Evolutionary conservation across 768 basidiomycete genomes (phyloP), one percentile per base, ranked within the genome.

Genomic region (Suillus spraguei): DNA sequence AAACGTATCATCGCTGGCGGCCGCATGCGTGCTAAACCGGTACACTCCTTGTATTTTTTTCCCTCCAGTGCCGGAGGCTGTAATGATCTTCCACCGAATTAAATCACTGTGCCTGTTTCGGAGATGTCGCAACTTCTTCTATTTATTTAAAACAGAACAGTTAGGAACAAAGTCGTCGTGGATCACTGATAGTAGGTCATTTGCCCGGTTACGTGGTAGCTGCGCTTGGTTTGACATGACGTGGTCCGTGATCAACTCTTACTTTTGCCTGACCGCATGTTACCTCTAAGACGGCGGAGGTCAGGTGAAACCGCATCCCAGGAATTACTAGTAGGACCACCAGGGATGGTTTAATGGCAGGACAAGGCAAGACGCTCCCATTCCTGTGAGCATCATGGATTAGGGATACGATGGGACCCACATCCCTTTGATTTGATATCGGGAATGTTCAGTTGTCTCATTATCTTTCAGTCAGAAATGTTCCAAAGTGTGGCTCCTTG

Each of bases 41-140:
- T 41, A 39, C 17, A 11, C 24, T 11, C 55, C 56, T 41, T 58
- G 56, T 58, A 41, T 58, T 58, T 17, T 17, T 41, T 41, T 20
- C 17, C 33, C 28, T 32, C 49, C 49, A 24, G 46, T 53, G 52
- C 5, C 17, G 32, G 36, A 58, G 38, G 56, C 28, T 20, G 39
- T 28, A 3, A 58, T 58, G 24, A 41, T 58, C 38, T 5, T 38
- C 54, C 33, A 5, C 24, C 22, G 5, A 36, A 36, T 24, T 22
- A 22, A 16, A 16, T 5, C 17, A 22, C 38, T n/a, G 39, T 41
- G 11, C 22, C 11, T 41, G 38, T 58, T 58, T 58, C 39, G 56
- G 20, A 39, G 28, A 24, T 17, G 50, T 17, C 33, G 52, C 13
- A 10, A 5, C n/a, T 33, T 53, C 52, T 53, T 53, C 52, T 33